phyloP scores from a whole-genome alignment of 2,329 filamentous ascomycete genomes.

The Epichloe brachyelytri region DNA sequence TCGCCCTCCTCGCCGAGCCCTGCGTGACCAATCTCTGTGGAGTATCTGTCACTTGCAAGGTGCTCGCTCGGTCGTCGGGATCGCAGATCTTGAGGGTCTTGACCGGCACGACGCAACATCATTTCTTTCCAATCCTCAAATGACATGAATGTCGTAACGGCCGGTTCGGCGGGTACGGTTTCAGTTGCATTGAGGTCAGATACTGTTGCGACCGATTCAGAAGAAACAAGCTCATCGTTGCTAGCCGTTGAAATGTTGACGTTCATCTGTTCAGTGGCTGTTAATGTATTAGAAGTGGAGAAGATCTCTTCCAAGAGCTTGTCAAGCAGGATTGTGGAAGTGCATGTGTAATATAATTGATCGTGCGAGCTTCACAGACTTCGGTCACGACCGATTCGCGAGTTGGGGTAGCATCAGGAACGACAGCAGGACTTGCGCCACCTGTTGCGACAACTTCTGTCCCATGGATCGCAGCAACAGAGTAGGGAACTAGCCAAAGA shows the following conservation, averaged over 20 bases:
- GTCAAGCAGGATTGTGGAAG: slow-evolving; percentile 64
- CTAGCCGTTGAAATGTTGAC: background rate
- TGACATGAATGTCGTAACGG: slow-evolving; percentile 58
- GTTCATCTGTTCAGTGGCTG: background rate
- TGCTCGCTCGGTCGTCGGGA: slow-evolving; percentile 43
- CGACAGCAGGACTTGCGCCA: background rate
- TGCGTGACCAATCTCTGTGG: slow-evolving; percentile 57
- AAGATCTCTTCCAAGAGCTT: slow-evolving; percentile 38
- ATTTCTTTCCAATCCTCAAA: slow-evolving; percentile 98
- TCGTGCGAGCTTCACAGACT: slow-evolving; percentile 46
- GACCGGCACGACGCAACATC: slow-evolving; percentile 75
- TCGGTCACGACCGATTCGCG: background rate
- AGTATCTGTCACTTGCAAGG: slow-evolving; percentile 32
- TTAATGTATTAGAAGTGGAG: slow-evolving; percentile 3
- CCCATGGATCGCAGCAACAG: background rate
- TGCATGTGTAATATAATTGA: slow-evolving; percentile 73
- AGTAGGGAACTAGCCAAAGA: background rate
- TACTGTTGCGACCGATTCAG: background rate
- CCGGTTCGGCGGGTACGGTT: slow-evolving; percentile 4
- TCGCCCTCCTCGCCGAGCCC: slow-evolving; percentile 78
- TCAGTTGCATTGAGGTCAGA: slow-evolving; percentile 1
- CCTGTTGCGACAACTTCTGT: background rate
- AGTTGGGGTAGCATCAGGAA: background rate
- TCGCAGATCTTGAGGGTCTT: slow-evolving; percentile 54
- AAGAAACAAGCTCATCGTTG: background rate